Evolutionary conservation across 352 stramenopile genomes (phyloP), one percentile per base, ranked within the genome.

Genomic region (Pythium plurisporium): DNA sequence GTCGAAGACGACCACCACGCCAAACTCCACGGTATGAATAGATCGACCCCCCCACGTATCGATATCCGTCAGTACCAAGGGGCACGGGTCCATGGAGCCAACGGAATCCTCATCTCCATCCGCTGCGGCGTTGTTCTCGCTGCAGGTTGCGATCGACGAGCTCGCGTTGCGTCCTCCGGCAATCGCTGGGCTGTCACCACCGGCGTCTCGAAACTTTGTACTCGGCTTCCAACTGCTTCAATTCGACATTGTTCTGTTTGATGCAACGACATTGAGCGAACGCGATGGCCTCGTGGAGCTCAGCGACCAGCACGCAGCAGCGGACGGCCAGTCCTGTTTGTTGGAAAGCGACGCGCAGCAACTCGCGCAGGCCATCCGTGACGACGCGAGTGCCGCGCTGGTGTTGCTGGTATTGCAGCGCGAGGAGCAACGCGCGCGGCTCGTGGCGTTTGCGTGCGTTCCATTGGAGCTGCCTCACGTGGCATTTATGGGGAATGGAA

Each of bases 171-270:
- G 20, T 15, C 27, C 47, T 7, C 46, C 37, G 27, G 12, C 9
- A 4, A 15, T 0, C 9, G 5, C 9, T 4, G 5, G 33, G 22
- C 8, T 9, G 22, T 29, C 40, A 12, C 12, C 40, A 3, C 15
- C 20, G 7, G 9, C 43, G 22, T 49, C 40, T 40, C 19, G n/a
- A n/a, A n/a, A n/a, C n/a, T n/a, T n/a, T n/a, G n/a, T 65, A n/a
- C 41, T 65, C 11, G 57, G 48, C n/a, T 65, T 65, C 15, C 57
- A 65, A 42, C 26, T 65, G 41, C 57, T 65, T 23, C 40, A 49
- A 26, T 59, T 56, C 10, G 57, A 65, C 42, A 59, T 65, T 26
- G 57, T 65, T n/a, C 20, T 65, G 9, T 47, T 59, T 7, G 57
- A 65, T 10, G 6, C 37, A 19, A 17, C 27, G 7, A 9, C 50